These are phyloP conservation scores for Neurospora tetrasperma DNA, from an alignment of 495 filamentous ascomycete species.

Conservation along the genomic window DNA sequence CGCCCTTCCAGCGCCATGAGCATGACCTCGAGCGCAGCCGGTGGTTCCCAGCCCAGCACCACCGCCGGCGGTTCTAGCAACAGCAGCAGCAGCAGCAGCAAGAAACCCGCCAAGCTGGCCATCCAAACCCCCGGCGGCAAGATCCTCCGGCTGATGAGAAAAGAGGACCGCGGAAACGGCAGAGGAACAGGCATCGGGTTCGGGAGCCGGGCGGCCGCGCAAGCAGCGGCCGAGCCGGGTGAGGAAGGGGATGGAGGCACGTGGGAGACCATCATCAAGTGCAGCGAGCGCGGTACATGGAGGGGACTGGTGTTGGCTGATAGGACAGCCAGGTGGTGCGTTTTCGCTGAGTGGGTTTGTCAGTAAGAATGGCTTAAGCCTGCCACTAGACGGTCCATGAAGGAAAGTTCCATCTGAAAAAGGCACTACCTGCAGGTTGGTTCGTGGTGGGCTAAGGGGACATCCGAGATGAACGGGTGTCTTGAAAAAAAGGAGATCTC, in stretches of 20 bases:
- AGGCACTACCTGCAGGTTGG: neutral
- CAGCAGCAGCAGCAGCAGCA: conserved; percentile 23
- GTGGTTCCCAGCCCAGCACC: conserved; percentile 46
- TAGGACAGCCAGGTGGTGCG: conserved; percentile 92
- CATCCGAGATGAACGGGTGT: neutral
- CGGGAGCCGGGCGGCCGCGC: conserved; percentile 32
- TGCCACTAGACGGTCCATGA: neutral
- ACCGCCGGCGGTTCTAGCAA: conserved; percentile 27
- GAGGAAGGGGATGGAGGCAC: conserved; percentile 63
- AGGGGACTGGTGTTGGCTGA: conserved; percentile 89
- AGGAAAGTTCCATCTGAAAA: neutral
- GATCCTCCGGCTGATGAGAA: conserved; percentile 80
- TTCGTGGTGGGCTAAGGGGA: neutral
- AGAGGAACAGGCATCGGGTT: conserved; percentile 17
- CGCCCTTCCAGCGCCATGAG: conserved; percentile 75
- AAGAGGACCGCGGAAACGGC: conserved; percentile 56
- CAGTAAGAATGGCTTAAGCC: conserved; percentile 14
- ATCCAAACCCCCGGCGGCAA: conserved; percentile 95
- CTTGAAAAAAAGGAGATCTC: neutral
- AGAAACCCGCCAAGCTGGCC: conserved; percentile 90
- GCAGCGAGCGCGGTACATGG: conserved; percentile 84
- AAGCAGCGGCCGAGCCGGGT: conserved; percentile 35
- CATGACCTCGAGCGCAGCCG: conserved; percentile 55
- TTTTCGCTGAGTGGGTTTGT: conserved; percentile 92
- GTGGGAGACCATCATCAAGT: conserved; percentile 98